Conservation (phyloP, 225 moss, liverwort and hornwort genomes). For the Sphagnum contortum region DNA sequence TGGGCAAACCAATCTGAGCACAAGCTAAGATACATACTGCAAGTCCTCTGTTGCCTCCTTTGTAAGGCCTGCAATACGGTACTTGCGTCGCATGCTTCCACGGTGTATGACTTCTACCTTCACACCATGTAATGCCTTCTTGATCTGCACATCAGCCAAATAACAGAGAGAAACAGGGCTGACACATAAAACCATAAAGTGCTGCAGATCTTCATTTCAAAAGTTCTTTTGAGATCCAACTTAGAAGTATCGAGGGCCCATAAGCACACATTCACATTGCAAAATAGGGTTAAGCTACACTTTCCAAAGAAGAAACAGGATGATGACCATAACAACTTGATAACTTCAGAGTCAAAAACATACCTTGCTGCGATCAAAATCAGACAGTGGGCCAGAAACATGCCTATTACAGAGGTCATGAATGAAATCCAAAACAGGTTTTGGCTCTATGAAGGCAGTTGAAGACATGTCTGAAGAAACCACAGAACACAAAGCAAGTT, state of each 20-base stretch:
- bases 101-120: conserved; percentile 97
- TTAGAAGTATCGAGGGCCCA: too few species aligned
- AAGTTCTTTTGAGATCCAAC: too few species aligned
- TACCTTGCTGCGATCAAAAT: conserved; percentile 87
- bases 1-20: too few species aligned
- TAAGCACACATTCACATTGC: too few species aligned
- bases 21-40: conserved; percentile 32
- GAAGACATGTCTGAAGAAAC: conserved; percentile 81
- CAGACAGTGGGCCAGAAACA: conserved; percentile 46
- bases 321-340: too few species aligned
- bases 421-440: conserved; percentile 87
- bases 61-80: conserved; percentile 80
- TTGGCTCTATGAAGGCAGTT: conserved; percentile 94
- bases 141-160: conserved; percentile 28
- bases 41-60: conserved; percentile 68
- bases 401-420: conserved; percentile 66
- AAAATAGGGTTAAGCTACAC: too few species aligned
- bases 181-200: too few species aligned
- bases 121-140: conserved; percentile 78
- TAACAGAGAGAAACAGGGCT: background rate
- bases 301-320: too few species aligned
- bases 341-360: background rate
- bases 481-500: too few species aligned
- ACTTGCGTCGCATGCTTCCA: conserved; percentile 89
- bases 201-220: too few species aligned